These are phyloP conservation scores for Pseudozyma thailandica DNA, from an alignment of 1,284 basidiomycete species.

Conservation along the genomic window DNA sequence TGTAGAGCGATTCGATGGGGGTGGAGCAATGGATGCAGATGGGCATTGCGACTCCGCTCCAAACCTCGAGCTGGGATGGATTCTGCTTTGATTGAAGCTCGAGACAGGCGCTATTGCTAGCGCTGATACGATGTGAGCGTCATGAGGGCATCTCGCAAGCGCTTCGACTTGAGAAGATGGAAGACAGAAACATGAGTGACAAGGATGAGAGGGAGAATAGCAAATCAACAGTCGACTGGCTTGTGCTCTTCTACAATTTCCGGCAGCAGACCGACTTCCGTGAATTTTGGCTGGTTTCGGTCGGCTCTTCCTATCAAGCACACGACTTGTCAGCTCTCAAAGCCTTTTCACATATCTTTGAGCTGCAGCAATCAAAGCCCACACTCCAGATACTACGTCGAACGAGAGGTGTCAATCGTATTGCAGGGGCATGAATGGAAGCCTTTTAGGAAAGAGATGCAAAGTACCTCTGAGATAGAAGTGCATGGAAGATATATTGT, in stretches of 20 bases:
- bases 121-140: not conserved
- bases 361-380: too few species aligned
- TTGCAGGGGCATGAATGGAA: not conserved
- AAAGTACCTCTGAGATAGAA: not conserved
- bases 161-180: too few species aligned
- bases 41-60: slow-evolving; percentile 18
- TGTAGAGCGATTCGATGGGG: slow-evolving; percentile 38
- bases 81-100: not conserved
- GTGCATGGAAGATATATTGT: slow-evolving; percentile 14
- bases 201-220: not conserved
- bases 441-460: not conserved
- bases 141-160: too few species aligned
- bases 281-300: not conserved
- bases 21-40: slow-evolving; percentile 48
- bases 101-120: not conserved
- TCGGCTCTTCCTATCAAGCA: not conserved
- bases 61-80: not conserved
- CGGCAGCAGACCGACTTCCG: not conserved
- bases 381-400: not conserved
- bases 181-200: too few species aligned
- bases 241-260: not conserved
- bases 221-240: not conserved
- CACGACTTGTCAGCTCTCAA: not conserved
- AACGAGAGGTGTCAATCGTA: slow-evolving; percentile 9
- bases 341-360: too few species aligned